These are phyloP conservation scores for Rostrohypoxylon terebratum DNA, from an alignment of 495 filamentous ascomycete genomes.

Conservation along the genomic window DNA sequence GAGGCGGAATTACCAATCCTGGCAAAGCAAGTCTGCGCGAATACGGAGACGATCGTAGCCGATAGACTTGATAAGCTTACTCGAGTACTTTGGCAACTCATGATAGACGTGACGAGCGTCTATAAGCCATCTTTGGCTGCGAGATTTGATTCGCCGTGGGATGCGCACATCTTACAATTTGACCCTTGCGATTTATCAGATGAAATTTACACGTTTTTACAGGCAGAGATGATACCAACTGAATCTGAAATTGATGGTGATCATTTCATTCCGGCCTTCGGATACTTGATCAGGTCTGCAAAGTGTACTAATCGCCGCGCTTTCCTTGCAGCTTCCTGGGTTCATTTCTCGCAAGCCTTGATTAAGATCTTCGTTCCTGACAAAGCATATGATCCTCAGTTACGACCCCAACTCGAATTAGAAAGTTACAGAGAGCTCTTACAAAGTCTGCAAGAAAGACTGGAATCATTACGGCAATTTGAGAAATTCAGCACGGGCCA, in stretches of 20 bases:
- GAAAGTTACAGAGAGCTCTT: constrained; percentile 70
- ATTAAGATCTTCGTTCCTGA: constrained; percentile 88
- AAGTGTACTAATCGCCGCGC: constrained; percentile 43
- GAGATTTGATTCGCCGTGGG: constrained; percentile 22
- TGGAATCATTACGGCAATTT: constrained; percentile 71
- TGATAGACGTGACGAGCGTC: constrained; percentile 60
- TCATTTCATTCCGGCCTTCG: constrained; percentile 57
- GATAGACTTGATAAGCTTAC: constrained; percentile 62
- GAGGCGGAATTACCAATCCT: constrained; percentile 73
- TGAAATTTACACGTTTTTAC: constrained; percentile 32
- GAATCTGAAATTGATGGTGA: constrained; percentile 49
- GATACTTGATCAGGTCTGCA: constrained; percentile 50
- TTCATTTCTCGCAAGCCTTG: constrained; percentile 70
- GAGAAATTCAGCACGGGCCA: constrained; percentile 76
- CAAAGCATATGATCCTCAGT: constrained; percentile 85
- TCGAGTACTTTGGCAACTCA: constrained; percentile 60
- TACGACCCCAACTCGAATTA: constrained; percentile 77
- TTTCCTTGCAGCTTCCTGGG: constrained; percentile 69
- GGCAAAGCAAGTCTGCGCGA: constrained; percentile 63
- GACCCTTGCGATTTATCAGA: constrained; percentile 43
- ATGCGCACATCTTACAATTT: background rate
- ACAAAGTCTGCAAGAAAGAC: constrained; percentile 64
- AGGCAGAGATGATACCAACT: constrained; percentile 11
- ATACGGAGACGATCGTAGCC: constrained; percentile 59
- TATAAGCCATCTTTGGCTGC: constrained; percentile 48